A percentile compares a stretch with the other conserved stretches of the same genome.
Evolutionary conservation across 306 rosid species (phyloP).

Genomic region (Casuarina equisetifolia): DNA sequence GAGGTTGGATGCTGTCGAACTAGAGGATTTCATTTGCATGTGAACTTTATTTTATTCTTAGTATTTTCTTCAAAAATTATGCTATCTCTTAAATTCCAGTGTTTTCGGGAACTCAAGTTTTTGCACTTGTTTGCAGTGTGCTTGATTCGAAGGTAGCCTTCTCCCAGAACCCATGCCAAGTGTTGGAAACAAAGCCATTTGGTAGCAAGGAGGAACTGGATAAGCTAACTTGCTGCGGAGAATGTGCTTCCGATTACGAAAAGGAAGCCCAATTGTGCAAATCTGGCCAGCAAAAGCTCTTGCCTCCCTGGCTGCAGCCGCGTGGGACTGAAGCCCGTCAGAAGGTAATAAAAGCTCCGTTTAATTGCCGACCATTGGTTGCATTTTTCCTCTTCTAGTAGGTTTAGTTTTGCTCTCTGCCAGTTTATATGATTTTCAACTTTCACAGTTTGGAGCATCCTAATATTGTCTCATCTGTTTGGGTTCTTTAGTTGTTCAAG

Average conservation of each 20-base stretch:
- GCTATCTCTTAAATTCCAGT: not conserved
- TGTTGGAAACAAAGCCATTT: slow-evolving; percentile 54
- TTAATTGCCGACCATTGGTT: not conserved
- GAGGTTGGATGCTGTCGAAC: not conserved
- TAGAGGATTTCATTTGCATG: not conserved
- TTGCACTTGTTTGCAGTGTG: slow-evolving; percentile 51
- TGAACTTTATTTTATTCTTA: not conserved
- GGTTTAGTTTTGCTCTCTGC: no score
- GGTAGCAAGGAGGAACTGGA: slow-evolving; percentile 50
- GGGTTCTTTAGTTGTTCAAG: no score
- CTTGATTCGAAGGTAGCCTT: slow-evolving; percentile 53
- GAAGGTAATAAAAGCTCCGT: slow-evolving; percentile 48
- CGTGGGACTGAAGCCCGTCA: slow-evolving; percentile 53
- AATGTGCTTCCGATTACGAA: slow-evolving; percentile 70
- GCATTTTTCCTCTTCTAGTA: no score
- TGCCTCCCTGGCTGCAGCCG: slow-evolving; percentile 94
- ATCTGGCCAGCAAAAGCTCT: slow-evolving; percentile 59
- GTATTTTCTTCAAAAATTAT: not conserved
- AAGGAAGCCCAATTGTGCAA: slow-evolving; percentile 71
- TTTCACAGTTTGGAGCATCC: no score
- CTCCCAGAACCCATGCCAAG: slow-evolving; percentile 40
- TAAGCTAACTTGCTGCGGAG: slow-evolving; percentile 60
- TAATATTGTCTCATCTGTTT: no score
- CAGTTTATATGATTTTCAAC: no score
- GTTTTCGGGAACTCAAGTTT: slow-evolving; percentile 21